Percentiles rank a stretch among this genome's conserved stretches.
phyloP scores from a whole-genome alignment of 345 rosid genomes.

The Eucalyptus sp. region DNA sequence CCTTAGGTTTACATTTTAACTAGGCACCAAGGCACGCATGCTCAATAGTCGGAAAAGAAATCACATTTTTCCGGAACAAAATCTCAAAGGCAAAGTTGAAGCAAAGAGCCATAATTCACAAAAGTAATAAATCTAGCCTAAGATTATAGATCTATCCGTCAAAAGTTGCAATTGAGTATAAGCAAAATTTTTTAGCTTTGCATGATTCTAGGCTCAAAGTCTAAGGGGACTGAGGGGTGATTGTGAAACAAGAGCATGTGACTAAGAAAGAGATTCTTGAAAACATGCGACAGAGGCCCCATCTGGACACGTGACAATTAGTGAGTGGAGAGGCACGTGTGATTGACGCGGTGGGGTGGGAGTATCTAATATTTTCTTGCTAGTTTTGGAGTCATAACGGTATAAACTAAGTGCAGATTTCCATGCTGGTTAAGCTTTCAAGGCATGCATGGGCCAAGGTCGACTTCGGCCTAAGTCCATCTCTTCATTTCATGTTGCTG shows the following conservation, averaged over 20 bases:
- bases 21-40: neutral
- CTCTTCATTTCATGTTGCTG: neutral
- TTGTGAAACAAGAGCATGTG: too few relatives aligned
- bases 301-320: too few relatives aligned
- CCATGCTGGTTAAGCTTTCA: neutral
- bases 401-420: too few relatives aligned
- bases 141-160: neutral
- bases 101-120: neutral
- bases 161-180: neutral
- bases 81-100: neutral
- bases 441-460: neutral
- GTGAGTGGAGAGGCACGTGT: too few relatives aligned
- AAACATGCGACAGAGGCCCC: too few relatives aligned
- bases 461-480: neutral
- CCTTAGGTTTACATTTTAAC: too few relatives aligned
- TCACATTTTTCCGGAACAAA: neutral
- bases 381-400: neutral
- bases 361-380: too few relatives aligned
- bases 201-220: too few relatives aligned
- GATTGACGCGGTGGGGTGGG: too few relatives aligned
- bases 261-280: too few relatives aligned
- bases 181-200: neutral
- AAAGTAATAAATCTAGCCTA: neutral
- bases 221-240: too few relatives aligned
- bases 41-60: neutral